Evolutionary conservation across 2,329 filamentous ascomycete genomes (phyloP), one percentile per base, ranked within the genome.

Genomic region (Cryphonectria nitschkei): DNA sequence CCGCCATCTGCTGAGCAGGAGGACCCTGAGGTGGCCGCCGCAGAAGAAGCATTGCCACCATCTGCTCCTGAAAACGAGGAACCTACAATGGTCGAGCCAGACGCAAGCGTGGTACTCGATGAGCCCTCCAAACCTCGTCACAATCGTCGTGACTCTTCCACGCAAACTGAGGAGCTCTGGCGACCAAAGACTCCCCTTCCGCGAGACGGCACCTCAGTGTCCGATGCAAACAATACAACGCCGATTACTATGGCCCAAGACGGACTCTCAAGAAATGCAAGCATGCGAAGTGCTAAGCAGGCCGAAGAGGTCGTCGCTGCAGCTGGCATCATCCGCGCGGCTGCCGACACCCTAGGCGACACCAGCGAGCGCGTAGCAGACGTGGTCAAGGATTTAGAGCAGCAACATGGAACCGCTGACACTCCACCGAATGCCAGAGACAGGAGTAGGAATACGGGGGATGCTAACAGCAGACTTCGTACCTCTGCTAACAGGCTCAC

Each of bases 401-500:
- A 72, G 65, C 74, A 72, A 67, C 69, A 65, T 66, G 65, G 70
- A 65, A 61, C 67, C 13, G 58, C 70, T 54, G 70, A 71, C 72
- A 41, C 69, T 41, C 64, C 70, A 67, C 37, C 60, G 69, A 73
- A 41, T 39, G 61, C 73, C 66, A 74, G 73, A 60, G 65, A 68
- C 58, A 58, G 64, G 37, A 65, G 65, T 64, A 70, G 54, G 70
- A 70, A 58, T 46, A 72, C 56, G 67, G 70, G 69, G 69, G 69
- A 64, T 71, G 69, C 69, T 67, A 64, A 60, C 62, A 56, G 69
- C 71, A 73, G 62, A 68, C 78, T 83, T 80, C 77, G 79, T 77
- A 79, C 82, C 79, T 82, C 84, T 84, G 82, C 86, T 88, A 84
- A 88, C 86, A 82, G 84, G 78, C 85, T 82, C 80, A 81, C 82